Evolutionary conservation across 768 basidiomycete genomes (phyloP).

Genomic region (Leccinellum rugosiceps): DNA sequence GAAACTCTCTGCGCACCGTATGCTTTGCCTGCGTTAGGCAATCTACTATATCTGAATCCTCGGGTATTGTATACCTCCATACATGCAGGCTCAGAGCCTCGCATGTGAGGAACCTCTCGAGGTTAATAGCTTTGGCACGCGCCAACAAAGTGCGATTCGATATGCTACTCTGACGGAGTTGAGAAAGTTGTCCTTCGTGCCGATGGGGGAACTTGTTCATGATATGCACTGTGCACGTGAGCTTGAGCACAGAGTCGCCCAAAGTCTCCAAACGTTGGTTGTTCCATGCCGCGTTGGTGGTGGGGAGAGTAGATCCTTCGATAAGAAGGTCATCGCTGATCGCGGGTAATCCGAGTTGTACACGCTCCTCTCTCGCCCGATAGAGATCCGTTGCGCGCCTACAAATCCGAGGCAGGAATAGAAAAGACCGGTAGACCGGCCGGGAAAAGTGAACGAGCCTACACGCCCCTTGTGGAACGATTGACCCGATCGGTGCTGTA

Average conservation of each 20-base stretch:
- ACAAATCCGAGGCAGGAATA: conserved; percentile 62
- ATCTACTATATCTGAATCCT: conserved; percentile 35
- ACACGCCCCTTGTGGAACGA: conserved; percentile 47
- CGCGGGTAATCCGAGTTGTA: conserved; percentile 57
- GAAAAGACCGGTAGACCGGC: conserved; percentile 48
- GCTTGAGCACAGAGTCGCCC: conserved; percentile 79
- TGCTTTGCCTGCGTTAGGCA: conserved; percentile 26
- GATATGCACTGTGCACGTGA: conserved; percentile 71
- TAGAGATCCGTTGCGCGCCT: conserved; percentile 65
- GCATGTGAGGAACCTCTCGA: conserved; percentile 61
- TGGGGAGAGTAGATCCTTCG: conserved; percentile 76
- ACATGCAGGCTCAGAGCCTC: conserved; percentile 50
- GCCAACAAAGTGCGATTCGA: conserved; percentile 69
- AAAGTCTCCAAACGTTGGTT: conserved; percentile 88
- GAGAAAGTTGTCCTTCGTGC: conserved; percentile 81
- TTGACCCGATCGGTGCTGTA: conserved; percentile 27
- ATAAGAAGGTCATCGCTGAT: conserved; percentile 56
- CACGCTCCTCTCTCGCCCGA: conserved; percentile 50
- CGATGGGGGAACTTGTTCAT: conserved; percentile 73
- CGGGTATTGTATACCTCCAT: conserved; percentile 56
- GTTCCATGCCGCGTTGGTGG: conserved; percentile 57
- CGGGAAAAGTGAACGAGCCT: conserved; percentile 52
- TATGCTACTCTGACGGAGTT: conserved; percentile 59
- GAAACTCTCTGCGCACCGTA: conserved; percentile 45
- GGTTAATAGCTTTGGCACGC: conserved; percentile 59